A percentile compares a stretch with the other conserved stretches of the same genome.
phyloP scores from a whole-genome alignment of 1,284 basidiomycete genomes.

The Moesziomyces sp. region DNA sequence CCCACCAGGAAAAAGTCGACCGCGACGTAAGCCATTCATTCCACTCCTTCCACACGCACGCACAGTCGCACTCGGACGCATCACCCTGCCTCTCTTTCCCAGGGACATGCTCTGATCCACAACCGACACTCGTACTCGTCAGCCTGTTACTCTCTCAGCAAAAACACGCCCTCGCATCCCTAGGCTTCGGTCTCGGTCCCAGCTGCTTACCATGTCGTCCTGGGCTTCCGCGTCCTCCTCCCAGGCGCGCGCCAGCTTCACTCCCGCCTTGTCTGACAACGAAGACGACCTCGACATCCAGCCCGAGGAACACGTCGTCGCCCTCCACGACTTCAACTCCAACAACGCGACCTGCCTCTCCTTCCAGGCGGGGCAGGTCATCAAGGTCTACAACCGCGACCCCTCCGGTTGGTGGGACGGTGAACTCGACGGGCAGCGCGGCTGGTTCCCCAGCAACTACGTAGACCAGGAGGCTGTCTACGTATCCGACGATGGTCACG shows the following conservation, averaged over 20 bases:
- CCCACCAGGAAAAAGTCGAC: neutral
- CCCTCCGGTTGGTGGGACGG: constrained; percentile 98
- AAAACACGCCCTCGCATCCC: no score
- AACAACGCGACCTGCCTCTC: constrained; percentile 76
- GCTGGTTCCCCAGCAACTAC: constrained; percentile 94
- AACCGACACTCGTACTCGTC: no score
- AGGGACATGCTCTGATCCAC: no score
- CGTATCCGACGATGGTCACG: constrained; percentile 34
- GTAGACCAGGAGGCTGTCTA: constrained; percentile 52
- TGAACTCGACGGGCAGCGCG: constrained; percentile 75
- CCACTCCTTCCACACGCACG: no score
- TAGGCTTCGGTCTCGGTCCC: neutral
- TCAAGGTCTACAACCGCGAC: constrained; percentile 87
- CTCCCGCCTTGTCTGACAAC: constrained; percentile 12
- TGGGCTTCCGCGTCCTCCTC: constrained; percentile 21
- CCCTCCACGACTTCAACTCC: constrained; percentile 67
- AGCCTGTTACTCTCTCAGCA: no score
- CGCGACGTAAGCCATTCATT: no score
- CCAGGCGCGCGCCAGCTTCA: constrained; percentile 20
- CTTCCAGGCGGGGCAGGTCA: constrained; percentile 88
- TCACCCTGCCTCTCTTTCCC: no score
- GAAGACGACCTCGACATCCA: constrained; percentile 26
- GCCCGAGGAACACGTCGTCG: constrained; percentile 66
- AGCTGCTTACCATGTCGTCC: constrained; percentile 19
- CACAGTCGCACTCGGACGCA: no score